Conservation (phyloP, 805 yeast species). For the Saccharomycopsis lassenensis region DNA sequence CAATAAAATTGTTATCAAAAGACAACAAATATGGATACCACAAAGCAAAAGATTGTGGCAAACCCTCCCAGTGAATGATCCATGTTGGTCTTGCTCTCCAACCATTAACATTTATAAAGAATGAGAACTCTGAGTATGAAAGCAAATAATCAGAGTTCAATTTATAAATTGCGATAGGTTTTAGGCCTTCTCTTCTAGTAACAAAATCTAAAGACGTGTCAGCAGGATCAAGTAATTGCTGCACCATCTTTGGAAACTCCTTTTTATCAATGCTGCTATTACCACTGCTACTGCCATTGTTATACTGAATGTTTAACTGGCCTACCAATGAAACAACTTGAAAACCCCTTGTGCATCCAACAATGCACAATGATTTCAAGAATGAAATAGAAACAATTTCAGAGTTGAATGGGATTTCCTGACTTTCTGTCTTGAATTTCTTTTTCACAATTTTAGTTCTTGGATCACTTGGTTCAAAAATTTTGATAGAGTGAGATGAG, state of each 20-base stretch:
- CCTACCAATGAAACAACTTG: constrained; percentile 76
- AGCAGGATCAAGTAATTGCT: constrained; percentile 91
- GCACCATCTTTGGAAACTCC: constrained; percentile 25
- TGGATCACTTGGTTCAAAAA: constrained; percentile 68
- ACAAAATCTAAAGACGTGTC: constrained; percentile 96
- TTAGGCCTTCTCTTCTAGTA: constrained; percentile 65
- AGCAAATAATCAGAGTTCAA: constrained; percentile 81
- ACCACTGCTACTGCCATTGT: too few relatives aligned
- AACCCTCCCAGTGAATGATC: constrained; percentile 95
- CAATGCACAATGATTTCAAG: constrained; percentile 68
- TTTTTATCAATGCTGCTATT: neutral
- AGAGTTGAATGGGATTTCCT: constrained; percentile 71
- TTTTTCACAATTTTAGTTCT: constrained; percentile 52
- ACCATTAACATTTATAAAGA: constrained; percentile 88
- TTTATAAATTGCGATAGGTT: constrained; percentile 86
- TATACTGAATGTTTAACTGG: too few relatives aligned
- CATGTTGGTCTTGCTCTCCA: constrained; percentile 93
- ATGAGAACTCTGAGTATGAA: constrained; percentile 87
- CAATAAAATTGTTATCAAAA: constrained; percentile 83
- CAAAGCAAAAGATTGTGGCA: constrained; percentile 83
- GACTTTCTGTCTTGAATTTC: constrained; percentile 50
- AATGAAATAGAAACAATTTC: constrained; percentile 91
- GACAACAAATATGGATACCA: constrained; percentile 91
- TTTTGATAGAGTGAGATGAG: constrained; percentile 70
- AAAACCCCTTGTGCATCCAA: constrained; percentile 94